Percentiles rank a stretch among this genome's conserved stretches.
Conservation (phyloP, 805 yeast species). For the Myxozyma sirexii region DNA sequence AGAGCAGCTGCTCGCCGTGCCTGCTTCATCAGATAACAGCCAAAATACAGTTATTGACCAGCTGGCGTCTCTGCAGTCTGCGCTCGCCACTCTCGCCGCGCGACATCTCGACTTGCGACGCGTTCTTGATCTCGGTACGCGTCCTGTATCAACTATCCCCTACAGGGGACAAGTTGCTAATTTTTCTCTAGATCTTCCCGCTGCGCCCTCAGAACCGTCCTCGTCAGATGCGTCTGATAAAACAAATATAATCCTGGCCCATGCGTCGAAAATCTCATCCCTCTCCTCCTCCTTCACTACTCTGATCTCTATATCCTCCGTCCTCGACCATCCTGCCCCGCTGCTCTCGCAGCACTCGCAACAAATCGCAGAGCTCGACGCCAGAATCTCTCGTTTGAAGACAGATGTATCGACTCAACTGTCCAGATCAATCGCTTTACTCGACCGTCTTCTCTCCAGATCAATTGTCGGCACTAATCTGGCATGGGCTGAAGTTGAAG, state of each 20-base stretch:
- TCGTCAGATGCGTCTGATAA: neutral
- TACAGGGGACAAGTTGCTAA: neutral
- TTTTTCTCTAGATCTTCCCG: neutral
- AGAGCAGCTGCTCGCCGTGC: constrained; percentile 12
- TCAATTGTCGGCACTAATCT: constrained; percentile 22
- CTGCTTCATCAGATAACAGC: neutral
- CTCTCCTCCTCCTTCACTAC: constrained; percentile 13
- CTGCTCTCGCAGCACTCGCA: neutral
- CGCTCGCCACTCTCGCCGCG: neutral
- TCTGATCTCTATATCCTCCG: constrained; percentile 8
- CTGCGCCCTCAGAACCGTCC: no score
- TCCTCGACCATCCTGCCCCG: neutral
- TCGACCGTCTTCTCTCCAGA: constrained; percentile 18
- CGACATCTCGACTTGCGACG: constrained; percentile 4
- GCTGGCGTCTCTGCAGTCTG: neutral
- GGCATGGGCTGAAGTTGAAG: constrained; percentile 28
- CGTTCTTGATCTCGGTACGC: constrained; percentile 7
- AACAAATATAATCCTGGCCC: constrained; percentile 15
- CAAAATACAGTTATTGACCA: constrained; percentile 4
- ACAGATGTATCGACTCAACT: neutral
- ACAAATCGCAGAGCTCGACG: neutral
- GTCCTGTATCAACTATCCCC: neutral
- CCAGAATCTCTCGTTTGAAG: neutral
- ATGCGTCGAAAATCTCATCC: constrained; percentile 12
- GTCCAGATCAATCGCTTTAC: constrained; percentile 15